These are phyloP conservation scores for Parascedosporium putredinis DNA, from an alignment of 2,329 filamentous ascomycete species.

Conservation along the genomic window DNA sequence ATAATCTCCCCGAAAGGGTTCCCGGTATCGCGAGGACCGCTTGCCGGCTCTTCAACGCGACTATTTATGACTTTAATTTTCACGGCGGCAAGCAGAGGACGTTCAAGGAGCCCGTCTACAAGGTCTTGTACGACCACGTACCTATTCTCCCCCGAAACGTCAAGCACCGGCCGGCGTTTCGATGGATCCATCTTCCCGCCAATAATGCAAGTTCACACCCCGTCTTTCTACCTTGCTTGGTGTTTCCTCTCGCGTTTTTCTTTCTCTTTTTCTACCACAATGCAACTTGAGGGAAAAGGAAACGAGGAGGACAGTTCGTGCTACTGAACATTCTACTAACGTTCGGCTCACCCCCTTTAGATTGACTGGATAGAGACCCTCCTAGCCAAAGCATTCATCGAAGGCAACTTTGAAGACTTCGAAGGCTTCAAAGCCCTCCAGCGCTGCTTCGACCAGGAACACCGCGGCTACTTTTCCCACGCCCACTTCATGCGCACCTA, in stretches of 20 bases:
- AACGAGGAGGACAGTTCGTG: too few relatives aligned
- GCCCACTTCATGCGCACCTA: constrained; percentile 7
- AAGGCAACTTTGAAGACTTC: constrained; percentile 5
- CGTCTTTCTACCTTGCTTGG: too few relatives aligned
- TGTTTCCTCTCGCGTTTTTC: too few relatives aligned
- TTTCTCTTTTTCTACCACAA: too few relatives aligned
- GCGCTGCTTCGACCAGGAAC: constrained; percentile 7
- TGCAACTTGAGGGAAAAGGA: too few relatives aligned
- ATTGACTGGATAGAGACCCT: constrained; percentile 9
- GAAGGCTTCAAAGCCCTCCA: constrained; percentile 8
- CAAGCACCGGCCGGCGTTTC: constrained; percentile 7
- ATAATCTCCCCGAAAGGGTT: background rate
- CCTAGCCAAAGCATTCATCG: constrained; percentile 4
- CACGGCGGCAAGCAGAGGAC: constrained; percentile 3
- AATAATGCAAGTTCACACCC: constrained; percentile 4
- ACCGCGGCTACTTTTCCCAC: constrained; percentile 5
- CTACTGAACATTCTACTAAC: too few relatives aligned
- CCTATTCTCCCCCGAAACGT: constrained; percentile 5
- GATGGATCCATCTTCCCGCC: constrained; percentile 7
- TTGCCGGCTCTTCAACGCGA: constrained; percentile 4
- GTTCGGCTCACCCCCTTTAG: too few relatives aligned
- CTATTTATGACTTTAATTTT: constrained; percentile 7
- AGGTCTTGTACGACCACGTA: constrained; percentile 6
- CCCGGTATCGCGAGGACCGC: background rate
- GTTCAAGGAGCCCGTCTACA: constrained; percentile 5